Evolutionary conservation across 2,329 filamentous ascomycete genomes (phyloP).

Genomic region (Gaeumannomyces sp.): DNA sequence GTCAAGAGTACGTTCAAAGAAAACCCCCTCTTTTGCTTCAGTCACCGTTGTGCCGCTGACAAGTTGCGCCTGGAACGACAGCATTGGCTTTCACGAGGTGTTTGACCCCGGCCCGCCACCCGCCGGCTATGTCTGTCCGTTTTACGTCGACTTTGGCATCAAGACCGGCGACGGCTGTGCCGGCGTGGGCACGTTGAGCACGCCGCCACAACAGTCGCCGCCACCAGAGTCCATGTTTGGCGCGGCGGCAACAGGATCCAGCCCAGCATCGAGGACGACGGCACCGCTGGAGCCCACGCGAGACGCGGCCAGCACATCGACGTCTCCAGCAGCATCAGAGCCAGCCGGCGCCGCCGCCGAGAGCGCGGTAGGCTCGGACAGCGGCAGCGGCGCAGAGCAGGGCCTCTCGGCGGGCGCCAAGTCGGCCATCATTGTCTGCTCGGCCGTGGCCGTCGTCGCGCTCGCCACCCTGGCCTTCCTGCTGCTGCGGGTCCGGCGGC

Average conservation of each 20-base stretch:
- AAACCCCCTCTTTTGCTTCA: background rate
- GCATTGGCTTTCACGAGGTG: constrained; percentile 24
- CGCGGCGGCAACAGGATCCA: constrained; percentile 6
- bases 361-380: background rate
- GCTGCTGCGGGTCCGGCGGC: constrained; percentile 25
- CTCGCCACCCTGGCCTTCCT: constrained; percentile 31
- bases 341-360: background rate
- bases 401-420: constrained; percentile 33
- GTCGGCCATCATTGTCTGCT: constrained; percentile 38
- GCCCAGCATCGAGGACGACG: constrained; percentile 1
- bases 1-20: constrained; percentile 38
- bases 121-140: constrained; percentile 21
- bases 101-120: constrained; percentile 31
- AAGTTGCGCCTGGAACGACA: background rate
- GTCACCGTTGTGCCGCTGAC: background rate
- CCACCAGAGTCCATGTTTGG: background rate
- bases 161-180: background rate
- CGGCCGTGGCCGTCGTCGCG: constrained; percentile 31
- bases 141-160: constrained; percentile 9
- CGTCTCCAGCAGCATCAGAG: background rate
- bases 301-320: background rate
- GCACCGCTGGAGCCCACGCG: background rate
- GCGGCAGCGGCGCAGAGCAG: constrained; percentile 9
- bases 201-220: no score
- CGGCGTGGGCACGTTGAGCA: background rate